Evolutionary conservation across 768 basidiomycete genomes (phyloP).

Genomic region (Mycena maculata): DNA sequence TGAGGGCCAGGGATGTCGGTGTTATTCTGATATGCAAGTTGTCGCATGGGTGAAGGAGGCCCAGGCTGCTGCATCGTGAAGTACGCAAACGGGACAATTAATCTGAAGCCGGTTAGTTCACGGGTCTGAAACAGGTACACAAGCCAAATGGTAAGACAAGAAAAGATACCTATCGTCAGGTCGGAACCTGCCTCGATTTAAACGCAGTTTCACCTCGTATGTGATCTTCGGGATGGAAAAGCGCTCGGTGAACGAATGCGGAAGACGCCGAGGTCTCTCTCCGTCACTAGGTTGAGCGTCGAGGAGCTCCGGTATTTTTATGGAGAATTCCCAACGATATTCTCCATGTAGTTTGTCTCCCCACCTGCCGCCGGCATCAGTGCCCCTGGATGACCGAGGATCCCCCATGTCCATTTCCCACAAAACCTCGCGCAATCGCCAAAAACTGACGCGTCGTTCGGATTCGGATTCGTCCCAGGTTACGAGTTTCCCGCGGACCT

Average conservation of each 20-base stretch:
- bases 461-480: constrained; percentile 6
- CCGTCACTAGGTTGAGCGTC: not conserved
- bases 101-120: constrained; percentile 9
- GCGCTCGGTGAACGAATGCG: constrained; percentile 22
- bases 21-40: constrained; percentile 20
- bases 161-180: constrained; percentile 21
- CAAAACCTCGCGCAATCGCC: not conserved
- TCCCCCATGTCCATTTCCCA: constrained; percentile 23
- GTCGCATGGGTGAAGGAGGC: constrained; percentile 9
- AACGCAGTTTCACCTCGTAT: constrained; percentile 22
- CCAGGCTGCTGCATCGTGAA: constrained; percentile 27
- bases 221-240: constrained; percentile 4
- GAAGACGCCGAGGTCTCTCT: constrained; percentile 18
- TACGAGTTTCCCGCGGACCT: constrained; percentile 26
- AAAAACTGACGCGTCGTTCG: constrained; percentile 16
- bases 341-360: constrained; percentile 25
- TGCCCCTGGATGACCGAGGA: constrained; percentile 15
- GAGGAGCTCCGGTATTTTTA: constrained; percentile 13
- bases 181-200: constrained; percentile 21
- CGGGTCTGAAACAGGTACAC: too few species aligned
- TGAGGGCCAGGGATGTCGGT: constrained; percentile 10
- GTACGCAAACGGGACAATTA: constrained; percentile 11
- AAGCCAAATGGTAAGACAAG: too few species aligned
- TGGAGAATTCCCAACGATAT: constrained; percentile 23
- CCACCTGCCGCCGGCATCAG: constrained; percentile 6